Percentiles rank a stretch among this genome's conserved stretches.
phyloP scores from a whole-genome alignment of 2,329 filamentous ascomycete genomes.

The Neurospora crassa region DNA sequence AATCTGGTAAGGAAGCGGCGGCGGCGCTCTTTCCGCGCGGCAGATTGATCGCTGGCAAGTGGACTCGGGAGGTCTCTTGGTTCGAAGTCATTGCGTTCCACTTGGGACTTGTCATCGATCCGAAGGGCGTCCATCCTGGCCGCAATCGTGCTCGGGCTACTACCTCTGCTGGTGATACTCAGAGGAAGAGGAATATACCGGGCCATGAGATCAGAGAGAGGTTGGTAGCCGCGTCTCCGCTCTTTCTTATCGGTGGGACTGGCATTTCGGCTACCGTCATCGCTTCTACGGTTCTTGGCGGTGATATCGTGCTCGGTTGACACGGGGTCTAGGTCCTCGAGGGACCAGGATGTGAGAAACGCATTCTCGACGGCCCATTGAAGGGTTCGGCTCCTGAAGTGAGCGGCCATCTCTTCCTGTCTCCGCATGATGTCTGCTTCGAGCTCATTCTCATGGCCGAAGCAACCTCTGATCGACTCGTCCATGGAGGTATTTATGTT shows the following conservation, averaged over 20 bases:
- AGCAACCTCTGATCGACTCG: background rate
- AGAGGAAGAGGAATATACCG: background rate
- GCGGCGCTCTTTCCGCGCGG: background rate
- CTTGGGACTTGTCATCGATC: background rate
- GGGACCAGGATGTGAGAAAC: background rate
- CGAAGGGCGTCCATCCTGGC: background rate
- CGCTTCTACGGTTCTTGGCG: background rate
- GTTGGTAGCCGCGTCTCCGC: background rate
- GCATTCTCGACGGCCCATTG: background rate
- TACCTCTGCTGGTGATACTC: background rate
- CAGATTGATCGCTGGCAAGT: background rate
- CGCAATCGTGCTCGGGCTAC: background rate
- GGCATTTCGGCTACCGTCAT: background rate
- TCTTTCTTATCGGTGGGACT: background rate
- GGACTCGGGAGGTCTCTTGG: background rate
- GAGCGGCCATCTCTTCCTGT: background rate
- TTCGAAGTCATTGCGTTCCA: background rate
- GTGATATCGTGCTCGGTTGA: background rate
- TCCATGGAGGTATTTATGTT: background rate
- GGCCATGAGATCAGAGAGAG: background rate
- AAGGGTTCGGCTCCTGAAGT: background rate
- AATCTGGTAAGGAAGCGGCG: background rate
- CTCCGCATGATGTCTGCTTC: background rate
- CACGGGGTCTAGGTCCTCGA: background rate
- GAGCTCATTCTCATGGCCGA: background rate